A percentile compares a stretch with the other conserved stretches of the same genome.
Conservation (phyloP, 257 asterid genomes). For the Fraxinus cuspidata region DNA sequence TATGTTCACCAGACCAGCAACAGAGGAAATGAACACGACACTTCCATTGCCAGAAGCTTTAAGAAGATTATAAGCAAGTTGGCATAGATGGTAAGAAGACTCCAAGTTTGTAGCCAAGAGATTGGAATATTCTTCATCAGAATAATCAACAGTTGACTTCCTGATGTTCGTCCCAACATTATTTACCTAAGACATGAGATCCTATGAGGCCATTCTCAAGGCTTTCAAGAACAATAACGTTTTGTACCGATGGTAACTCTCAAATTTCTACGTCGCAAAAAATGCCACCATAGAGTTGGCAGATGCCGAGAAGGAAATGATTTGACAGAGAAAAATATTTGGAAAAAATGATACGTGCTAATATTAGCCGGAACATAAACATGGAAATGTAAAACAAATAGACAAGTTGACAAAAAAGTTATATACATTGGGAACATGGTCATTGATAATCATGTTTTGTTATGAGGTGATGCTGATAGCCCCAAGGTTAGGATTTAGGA, state of each 20-base stretch:
- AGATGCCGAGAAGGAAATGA: not conserved
- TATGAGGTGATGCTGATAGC: not conserved
- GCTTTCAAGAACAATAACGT: not conserved
- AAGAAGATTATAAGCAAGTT: slow-evolving; percentile 79
- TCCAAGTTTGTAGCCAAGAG: slow-evolving; percentile 84
- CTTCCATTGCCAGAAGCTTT: slow-evolving; percentile 80
- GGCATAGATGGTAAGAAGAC: slow-evolving; percentile 82
- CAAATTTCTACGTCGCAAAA: not conserved
- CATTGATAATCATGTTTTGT: not conserved
- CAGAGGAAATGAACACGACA: slow-evolving; percentile 84
- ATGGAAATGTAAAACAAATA: not conserved
- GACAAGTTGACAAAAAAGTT: not conserved
- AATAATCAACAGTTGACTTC: slow-evolving; percentile 81
- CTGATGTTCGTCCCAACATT: slow-evolving; percentile 90
- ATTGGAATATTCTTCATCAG: slow-evolving; percentile 67
- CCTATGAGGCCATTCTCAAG: slow-evolving; percentile 17
- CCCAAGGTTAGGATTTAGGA: not conserved
- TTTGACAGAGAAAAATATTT: not conserved
- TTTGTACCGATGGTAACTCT: not conserved
- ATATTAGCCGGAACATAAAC: not conserved
- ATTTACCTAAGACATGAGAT: slow-evolving; percentile 53
- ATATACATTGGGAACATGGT: not conserved
- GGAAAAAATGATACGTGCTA: not conserved
- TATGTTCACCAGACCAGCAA: slow-evolving; percentile 68
- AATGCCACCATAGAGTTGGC: not conserved